Conservation (phyloP, 2,329 filamentous ascomycete genomes). For the Waltergamsia citrina region DNA sequence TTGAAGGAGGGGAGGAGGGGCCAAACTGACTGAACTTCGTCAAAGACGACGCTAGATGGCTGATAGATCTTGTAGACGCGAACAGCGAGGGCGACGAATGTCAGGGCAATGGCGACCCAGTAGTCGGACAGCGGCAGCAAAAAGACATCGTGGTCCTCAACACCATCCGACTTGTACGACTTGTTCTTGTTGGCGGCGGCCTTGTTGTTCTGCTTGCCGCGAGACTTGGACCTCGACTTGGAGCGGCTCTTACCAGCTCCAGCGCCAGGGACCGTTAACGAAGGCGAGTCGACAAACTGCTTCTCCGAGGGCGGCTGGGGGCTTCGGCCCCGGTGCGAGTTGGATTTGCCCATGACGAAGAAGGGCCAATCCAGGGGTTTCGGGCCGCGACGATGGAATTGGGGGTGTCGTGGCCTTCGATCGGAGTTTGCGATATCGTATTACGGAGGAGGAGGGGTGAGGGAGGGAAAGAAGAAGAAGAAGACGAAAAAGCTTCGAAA, state of each 20-base stretch:
- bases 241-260: slow-evolving; percentile 5
- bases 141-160: slow-evolving; percentile 87
- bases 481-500: not conserved
- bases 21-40: slow-evolving; percentile 87
- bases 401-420: not conserved
- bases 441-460: not conserved
- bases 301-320: slow-evolving; percentile 19
- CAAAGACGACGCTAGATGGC: slow-evolving; percentile 92
- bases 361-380: not conserved
- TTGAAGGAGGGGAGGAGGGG: not conserved
- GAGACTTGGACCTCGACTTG: slow-evolving; percentile 7
- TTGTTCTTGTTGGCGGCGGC: slow-evolving; percentile 20
- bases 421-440: not conserved
- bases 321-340: slow-evolving; percentile 23
- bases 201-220: slow-evolving; percentile 21
- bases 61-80: slow-evolving; percentile 94
- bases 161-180: slow-evolving; percentile 68
- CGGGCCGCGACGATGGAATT: slow-evolving; percentile 1
- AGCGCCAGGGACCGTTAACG: slow-evolving; percentile 4
- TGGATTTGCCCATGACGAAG: slow-evolving; percentile 21
- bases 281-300: slow-evolving; percentile 2
- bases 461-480: not conserved
- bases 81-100: slow-evolving; percentile 66
- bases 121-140: slow-evolving; percentile 78
- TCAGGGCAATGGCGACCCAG: slow-evolving; percentile 63